A percentile compares a stretch with the other conserved stretches of the same genome.
phyloP scores from a whole-genome alignment of 495 filamentous ascomycete species.

The Halenospora varia region DNA sequence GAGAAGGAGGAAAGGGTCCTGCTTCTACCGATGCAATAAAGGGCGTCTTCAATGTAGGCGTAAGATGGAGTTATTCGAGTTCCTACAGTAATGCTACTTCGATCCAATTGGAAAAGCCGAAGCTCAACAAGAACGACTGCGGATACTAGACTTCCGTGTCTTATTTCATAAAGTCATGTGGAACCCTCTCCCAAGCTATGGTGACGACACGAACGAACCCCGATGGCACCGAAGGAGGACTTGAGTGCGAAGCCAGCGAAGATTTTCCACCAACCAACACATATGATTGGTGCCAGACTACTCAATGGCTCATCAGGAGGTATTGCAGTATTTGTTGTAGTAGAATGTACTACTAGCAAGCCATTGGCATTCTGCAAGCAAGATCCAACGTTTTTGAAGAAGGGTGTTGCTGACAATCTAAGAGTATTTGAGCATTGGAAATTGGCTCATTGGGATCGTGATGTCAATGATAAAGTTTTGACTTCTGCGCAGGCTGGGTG shows the following conservation, averaged over 20 bases:
- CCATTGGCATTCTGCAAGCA: background rate
- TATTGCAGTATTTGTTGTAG: background rate
- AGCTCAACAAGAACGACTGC: slow-evolving; percentile 93
- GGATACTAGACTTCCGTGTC: slow-evolving; percentile 53
- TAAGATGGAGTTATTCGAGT: background rate
- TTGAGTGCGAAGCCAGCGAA: too few relatives aligned
- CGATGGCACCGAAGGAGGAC: background rate
- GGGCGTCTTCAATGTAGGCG: background rate
- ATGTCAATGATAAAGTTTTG: background rate
- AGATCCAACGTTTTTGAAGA: background rate
- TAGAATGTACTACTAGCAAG: background rate
- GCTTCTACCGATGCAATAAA: too few relatives aligned
- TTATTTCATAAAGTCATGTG: background rate
- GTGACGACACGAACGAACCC: background rate
- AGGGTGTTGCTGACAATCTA: background rate
- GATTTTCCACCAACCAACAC: too few relatives aligned
- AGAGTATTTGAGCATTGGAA: background rate
- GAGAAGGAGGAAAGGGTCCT: too few relatives aligned
- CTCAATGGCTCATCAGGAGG: background rate
- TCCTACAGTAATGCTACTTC: background rate
- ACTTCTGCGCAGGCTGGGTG: background rate
- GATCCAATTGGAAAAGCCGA: background rate
- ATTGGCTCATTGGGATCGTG: background rate
- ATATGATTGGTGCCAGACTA: background rate
- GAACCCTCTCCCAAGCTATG: background rate